Conservation (phyloP, 2,329 filamentous ascomycete genomes). For the Hymenotorrendiella dingleyae region DNA sequence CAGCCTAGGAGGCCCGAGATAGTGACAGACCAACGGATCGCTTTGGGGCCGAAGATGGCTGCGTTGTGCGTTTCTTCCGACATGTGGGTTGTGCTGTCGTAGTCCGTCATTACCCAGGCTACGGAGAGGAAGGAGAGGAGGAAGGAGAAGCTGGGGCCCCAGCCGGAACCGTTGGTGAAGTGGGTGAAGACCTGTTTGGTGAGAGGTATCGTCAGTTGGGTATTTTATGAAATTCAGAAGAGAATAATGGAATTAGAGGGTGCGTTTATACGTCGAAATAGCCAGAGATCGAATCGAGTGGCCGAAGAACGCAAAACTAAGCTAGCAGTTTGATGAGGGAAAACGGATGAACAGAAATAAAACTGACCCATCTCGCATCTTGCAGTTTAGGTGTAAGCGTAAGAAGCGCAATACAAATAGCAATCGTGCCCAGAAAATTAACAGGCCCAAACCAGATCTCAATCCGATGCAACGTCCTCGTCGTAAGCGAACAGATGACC, state of each 20-base stretch:
- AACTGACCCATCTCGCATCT: conserved; percentile 50
- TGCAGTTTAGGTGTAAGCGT: conserved; percentile 54
- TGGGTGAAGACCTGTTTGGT: conserved; percentile 58
- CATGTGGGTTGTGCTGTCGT: conserved; percentile 63
- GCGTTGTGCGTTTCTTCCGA: conserved; percentile 62
- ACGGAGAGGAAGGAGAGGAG: conserved; percentile 51
- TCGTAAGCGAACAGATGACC: conserved; percentile 57
- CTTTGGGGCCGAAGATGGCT: conserved; percentile 51
- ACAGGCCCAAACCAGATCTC: conserved; percentile 62
- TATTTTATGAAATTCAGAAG: too few species aligned
- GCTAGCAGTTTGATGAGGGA: too few species aligned
- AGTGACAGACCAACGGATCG: conserved; percentile 53
- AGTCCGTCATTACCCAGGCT: conserved; percentile 63
- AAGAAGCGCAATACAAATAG: conserved; percentile 53
- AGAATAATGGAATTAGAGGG: too few species aligned
- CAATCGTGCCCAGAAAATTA: conserved; percentile 55
- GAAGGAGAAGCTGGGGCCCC: conserved; percentile 57
- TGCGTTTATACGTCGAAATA: too few species aligned
- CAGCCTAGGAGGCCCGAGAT: conserved; percentile 56
- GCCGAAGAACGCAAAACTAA: too few species aligned
- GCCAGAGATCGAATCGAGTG: too few species aligned
- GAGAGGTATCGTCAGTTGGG: too few species aligned
- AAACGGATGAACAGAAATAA: too few species aligned
- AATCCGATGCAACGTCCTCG: conserved; percentile 51
- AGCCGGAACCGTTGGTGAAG: conserved; percentile 56